These are phyloP conservation scores for Gymnopus androsaceus DNA, from an alignment of 1,284 basidiomycete species.

Conservation along the genomic window DNA sequence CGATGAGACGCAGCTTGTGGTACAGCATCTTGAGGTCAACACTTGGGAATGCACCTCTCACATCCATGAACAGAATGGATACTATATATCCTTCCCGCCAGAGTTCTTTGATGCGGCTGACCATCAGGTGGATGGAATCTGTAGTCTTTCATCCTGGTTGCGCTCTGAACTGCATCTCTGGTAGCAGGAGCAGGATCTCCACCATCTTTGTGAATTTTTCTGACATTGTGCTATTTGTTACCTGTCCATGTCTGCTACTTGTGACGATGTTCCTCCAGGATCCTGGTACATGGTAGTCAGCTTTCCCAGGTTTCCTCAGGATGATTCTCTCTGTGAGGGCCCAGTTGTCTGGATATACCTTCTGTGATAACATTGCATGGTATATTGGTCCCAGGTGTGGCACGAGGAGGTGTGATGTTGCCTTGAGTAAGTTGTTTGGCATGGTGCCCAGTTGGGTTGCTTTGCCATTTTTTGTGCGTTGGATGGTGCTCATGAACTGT, in stretches of 20 bases:
- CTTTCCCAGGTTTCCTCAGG: conserved; percentile 32
- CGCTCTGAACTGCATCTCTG: conserved; percentile 34
- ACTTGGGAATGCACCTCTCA: conserved; percentile 35
- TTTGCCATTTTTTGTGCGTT: conserved; percentile 29
- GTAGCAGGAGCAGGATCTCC: conserved; percentile 30
- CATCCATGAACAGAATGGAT: conserved; percentile 34
- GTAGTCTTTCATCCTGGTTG: conserved; percentile 35
- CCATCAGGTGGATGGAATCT: conserved; percentile 35
- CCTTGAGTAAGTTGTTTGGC: conserved; percentile 32
- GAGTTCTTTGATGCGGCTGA: conserved; percentile 29
- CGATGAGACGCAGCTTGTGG: conserved; percentile 30
- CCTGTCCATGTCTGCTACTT: conserved; percentile 25
- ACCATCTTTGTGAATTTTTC: conserved; percentile 25
- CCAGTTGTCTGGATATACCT: conserved; percentile 23
- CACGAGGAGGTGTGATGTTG: conserved; percentile 19
- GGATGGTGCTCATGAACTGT: conserved; percentile 22
- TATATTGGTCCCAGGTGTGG: conserved; percentile 28
- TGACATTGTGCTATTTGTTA: conserved; percentile 28
- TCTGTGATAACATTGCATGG: conserved; percentile 22
- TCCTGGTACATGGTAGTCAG: conserved; percentile 27
- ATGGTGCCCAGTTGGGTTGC: conserved; percentile 31
- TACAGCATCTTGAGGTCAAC: conserved; percentile 27
- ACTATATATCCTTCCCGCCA: conserved; percentile 31
- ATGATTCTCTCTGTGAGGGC: conserved; percentile 22
- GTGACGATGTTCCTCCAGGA: conserved; percentile 34